A percentile compares a stretch with the other conserved stretches of the same genome.
These are phyloP conservation scores for Nakaseomyces nivariensis DNA, from an alignment of 1,139 yeast genomes.

Conservation along the genomic window DNA sequence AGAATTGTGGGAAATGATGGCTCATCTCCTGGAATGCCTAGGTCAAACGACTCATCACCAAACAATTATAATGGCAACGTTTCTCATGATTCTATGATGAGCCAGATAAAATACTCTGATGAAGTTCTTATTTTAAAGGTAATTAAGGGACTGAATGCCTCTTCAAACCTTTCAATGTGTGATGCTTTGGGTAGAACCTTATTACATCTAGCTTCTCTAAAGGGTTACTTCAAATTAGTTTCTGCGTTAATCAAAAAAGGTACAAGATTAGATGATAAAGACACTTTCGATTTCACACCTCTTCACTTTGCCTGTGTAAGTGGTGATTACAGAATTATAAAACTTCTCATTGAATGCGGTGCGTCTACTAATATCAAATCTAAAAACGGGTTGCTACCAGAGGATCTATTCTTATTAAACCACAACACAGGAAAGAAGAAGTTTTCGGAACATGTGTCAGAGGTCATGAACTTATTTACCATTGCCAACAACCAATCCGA, in stretches of 20 bases:
- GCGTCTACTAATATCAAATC: conserved; percentile 55
- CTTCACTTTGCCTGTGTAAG: conserved; percentile 68
- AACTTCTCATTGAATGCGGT: conserved; percentile 33
- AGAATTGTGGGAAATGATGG: conserved; percentile 60
- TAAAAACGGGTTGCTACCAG: conserved; percentile 42
- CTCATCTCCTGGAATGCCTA: conserved; percentile 9
- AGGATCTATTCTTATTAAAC: conserved; percentile 38
- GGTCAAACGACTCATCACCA: not conserved
- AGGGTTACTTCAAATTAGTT: conserved; percentile 54
- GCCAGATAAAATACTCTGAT: conserved; percentile 21
- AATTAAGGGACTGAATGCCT: conserved; percentile 39
- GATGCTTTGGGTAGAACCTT: conserved; percentile 75
- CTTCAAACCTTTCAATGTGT: conserved; percentile 66
- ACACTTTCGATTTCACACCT: conserved; percentile 72
- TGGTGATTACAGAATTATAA: conserved; percentile 55
- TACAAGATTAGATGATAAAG: conserved; percentile 63
- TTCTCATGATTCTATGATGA: not conserved
- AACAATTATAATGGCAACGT: not conserved
- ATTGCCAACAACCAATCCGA: not conserved
- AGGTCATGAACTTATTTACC: not conserved
- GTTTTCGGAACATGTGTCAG: not conserved
- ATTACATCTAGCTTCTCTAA: conserved; percentile 67
- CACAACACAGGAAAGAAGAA: conserved; percentile 15
- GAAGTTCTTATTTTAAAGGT: conserved; percentile 53
- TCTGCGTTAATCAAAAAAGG: conserved; percentile 62